Base-by-base conservation (phyloP, 1,284 basidiomycete genomes). In the Mixia osmundae region DNA sequence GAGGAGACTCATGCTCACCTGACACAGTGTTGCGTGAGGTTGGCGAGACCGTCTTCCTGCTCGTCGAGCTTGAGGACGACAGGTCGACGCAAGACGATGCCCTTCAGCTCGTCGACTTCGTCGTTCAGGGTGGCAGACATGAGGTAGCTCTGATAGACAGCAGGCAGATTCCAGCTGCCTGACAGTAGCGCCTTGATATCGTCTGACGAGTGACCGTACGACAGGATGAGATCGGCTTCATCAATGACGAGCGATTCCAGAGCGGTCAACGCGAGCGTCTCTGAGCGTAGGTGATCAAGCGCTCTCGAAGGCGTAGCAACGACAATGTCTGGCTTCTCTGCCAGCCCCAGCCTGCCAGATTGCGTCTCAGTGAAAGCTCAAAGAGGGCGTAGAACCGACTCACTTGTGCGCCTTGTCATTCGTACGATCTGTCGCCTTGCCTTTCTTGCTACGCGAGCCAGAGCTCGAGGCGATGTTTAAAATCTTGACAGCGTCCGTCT, bases 81-180 rank as follows among this genome's bases (percentile, higher is more conserved):
- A 3, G 87, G 85, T 57, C 75, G 80, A 29, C 82, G 66, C 19
- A 97, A 60, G 3, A 77, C 67, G 22, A 95, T 64, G 4, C 82
- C 80, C 55, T 91, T 89, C 39, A 99, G 63, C 43, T 71, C 65
- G 50, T 85, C 76, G 3, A 97, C 80, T 50, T 97, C 91, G 47
- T 85, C 77, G 14, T 83, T 87, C 71, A 99, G 76, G 0, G 91
- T 99, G 3, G 91, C 91, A 53, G 78, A 85, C 83, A 97, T 94
- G 33, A 97, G 62, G 56, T 89, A 89, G 6, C 78, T 80, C 56
- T 97, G 91, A 49, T 77, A 82, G 30, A 89, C 67, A 50, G 75
- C 77, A 10, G 89, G 85, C 5, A 97, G 64, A 49, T 68, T 72
- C 32, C 58, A 59, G 0, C 59, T 57, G 15, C 74, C 76, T 35